Evolutionary conservation across 140 eudicot species (phyloP).

Genomic region (Cichorium intybus): DNA sequence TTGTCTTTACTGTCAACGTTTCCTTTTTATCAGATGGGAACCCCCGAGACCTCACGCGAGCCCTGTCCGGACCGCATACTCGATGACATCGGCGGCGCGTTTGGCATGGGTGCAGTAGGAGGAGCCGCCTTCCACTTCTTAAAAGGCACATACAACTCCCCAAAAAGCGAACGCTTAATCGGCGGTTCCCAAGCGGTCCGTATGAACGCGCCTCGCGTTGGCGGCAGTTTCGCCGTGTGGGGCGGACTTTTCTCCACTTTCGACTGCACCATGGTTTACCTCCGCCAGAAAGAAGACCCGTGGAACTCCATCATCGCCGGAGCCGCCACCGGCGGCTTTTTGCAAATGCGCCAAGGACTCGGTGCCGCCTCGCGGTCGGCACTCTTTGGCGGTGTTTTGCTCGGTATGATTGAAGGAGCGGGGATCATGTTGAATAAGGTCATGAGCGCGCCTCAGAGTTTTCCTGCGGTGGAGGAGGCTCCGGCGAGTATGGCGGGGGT

Average conservation of each 20-base stretch:
- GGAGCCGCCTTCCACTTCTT: slow-evolving; percentile 87
- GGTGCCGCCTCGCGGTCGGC: slow-evolving; percentile 67
- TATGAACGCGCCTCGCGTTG: slow-evolving; percentile 89
- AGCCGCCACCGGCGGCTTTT: slow-evolving; percentile 92
- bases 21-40: slow-evolving; percentile 46
- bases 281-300: slow-evolving; percentile 92
- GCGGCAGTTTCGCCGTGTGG: slow-evolving; percentile 96
- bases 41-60: slow-evolving; percentile 83
- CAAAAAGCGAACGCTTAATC: slow-evolving; percentile 58
- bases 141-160: slow-evolving; percentile 70
- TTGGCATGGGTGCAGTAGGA: slow-evolving; percentile 92
- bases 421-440: slow-evolving; percentile 78
- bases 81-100: slow-evolving; percentile 83
- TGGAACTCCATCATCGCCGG: slow-evolving; percentile 97
- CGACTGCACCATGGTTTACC: slow-evolving; percentile 84
- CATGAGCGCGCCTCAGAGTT: slow-evolving; percentile 66
- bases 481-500: slow-evolving; percentile 48
- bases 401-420: slow-evolving; percentile 86
- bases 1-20: not conserved
- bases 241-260: slow-evolving; percentile 88
- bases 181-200: slow-evolving; percentile 83
- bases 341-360: slow-evolving; percentile 78
- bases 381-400: slow-evolving; percentile 63
- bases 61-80: slow-evolving; percentile 91
- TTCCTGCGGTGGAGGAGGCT: slow-evolving; percentile 61